Evolutionary conservation across 768 basidiomycete species (phyloP), one percentile per base, ranked within the genome.

Genomic region (Tricholoma terreum): DNA sequence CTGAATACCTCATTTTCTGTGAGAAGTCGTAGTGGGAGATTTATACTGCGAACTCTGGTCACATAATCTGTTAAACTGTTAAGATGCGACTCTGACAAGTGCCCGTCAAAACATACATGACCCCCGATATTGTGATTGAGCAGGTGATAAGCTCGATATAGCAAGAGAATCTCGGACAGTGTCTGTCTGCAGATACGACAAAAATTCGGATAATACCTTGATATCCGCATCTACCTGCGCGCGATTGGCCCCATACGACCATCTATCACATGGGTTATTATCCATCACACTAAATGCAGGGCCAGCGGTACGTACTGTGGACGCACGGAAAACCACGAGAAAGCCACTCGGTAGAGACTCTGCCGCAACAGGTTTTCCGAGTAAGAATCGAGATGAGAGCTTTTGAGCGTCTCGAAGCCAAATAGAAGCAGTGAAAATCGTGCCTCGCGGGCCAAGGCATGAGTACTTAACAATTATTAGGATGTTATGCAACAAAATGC

Each of bases 201-300:
- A 68, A 65, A 99, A 92, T 65, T 98, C 94, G 15, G 85, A 84
- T 6, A 98, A 73, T 0, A 96, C 79, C 69, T 89, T 92, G 64
- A 94, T 83, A 67, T 98, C 96, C 1, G 90, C 86, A 60, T 90
- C 86, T 17, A 98, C 77, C 72, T 98, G 94, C 5, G 93, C 85
- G 2, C 93, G 86, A 70, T 92, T 92, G 22, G 92, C 90, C n/a
- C 96, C 97, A 68, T 87, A 97, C 4, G 95, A 89, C 95, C 96
- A 98, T 64, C 95, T 98, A 64, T 1, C 21, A 53, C 34, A 17
- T 33, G 24, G n/a, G 22, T 56, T 3, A 59, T 50, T 49, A 40
- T 22, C 53, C 38, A 43, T 50, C 34, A 42, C n/a, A 22, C 52
- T 48, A 36, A 15, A 31, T 43, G n/a, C 27, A 24, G 42, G 52